Conservation (phyloP, 2,329 filamentous ascomycete genomes). For the Ascomycota sp. region DNA sequence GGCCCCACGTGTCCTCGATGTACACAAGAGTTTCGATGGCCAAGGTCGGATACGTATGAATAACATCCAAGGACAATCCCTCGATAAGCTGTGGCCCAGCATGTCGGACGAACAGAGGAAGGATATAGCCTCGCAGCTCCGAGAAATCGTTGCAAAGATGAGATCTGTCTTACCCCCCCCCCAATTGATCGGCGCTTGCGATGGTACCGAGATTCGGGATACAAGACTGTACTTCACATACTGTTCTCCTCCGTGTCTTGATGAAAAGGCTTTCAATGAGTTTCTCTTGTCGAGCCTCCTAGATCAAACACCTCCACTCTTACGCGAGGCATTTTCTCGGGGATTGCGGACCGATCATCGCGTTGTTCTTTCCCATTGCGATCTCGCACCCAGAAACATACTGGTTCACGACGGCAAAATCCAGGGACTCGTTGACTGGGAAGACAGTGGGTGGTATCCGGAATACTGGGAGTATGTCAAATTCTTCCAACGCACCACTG, state of each 20-base stretch:
- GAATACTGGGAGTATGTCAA: conserved; percentile 18
- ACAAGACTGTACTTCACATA: conserved; percentile 5
- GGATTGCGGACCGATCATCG: conserved; percentile 8
- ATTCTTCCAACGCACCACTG: conserved; percentile 8
- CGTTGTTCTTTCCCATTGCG: conserved; percentile 26
- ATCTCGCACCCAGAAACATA: conserved; percentile 24
- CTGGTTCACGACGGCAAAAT: conserved; percentile 16
- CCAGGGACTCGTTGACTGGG: conserved; percentile 23
- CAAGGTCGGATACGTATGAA: conserved; percentile 7
- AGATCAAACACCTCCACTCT: conserved; percentile 3
- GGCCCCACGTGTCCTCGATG: conserved; percentile 5
- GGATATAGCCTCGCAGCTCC: conserved; percentile 7
- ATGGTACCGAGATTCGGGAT: conserved; percentile 8
- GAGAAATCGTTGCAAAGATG: conserved; percentile 7
- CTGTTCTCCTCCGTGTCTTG: conserved; percentile 4
- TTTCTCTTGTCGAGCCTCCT: conserved; percentile 6
- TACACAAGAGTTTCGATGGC: conserved; percentile 4
- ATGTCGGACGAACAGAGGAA: conserved; percentile 6
- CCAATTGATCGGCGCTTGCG: conserved; percentile 7
- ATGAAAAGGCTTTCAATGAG: conserved; percentile 8
- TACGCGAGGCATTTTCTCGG: conserved; percentile 6
- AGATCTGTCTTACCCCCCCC: conserved; percentile 5
- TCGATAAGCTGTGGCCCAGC: conserved; percentile 8
- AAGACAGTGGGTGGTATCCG: conserved; percentile 23
- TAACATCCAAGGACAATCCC: conserved; percentile 7